Evolutionary conservation across 768 basidiomycete species (phyloP).

Genomic region (Suillus subluteus): DNA sequence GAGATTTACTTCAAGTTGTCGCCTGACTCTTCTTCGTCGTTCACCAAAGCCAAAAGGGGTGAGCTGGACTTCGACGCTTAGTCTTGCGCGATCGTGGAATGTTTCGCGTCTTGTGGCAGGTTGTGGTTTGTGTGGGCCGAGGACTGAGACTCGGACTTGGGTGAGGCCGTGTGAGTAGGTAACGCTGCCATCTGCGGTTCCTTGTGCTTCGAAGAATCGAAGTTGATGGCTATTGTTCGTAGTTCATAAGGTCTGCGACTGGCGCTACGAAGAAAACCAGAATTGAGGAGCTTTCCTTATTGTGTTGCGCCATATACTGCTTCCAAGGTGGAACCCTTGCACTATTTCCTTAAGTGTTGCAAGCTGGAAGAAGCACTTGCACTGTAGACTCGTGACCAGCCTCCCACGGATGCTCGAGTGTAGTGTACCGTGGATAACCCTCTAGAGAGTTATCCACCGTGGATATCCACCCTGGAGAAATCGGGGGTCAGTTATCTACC

Average conservation of each 20-base stretch:
- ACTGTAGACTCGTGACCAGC: too few relatives aligned
- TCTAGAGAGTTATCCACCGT: too few relatives aligned
- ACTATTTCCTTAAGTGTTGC: conserved; percentile 73
- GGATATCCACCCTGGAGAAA: too few relatives aligned
- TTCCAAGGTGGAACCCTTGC: conserved; percentile 78
- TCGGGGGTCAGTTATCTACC: too few relatives aligned
- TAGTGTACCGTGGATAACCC: conserved; percentile 35
- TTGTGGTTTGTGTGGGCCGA: conserved; percentile 90
- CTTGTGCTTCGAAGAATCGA: conserved; percentile 67
- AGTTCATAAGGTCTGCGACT: conserved; percentile 92
- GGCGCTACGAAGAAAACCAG: conserved; percentile 89
- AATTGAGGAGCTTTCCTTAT: conserved; percentile 92
- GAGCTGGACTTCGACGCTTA: conserved; percentile 88
- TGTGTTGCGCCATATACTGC: conserved; percentile 87
- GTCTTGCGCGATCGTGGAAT: conserved; percentile 82
- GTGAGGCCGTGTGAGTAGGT: conserved; percentile 88
- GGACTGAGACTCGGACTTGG: conserved; percentile 83
- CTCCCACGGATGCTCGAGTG: too few relatives aligned
- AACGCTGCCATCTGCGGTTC: conserved; percentile 85
- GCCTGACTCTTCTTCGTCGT: conserved; percentile 71
- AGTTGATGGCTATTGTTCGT: conserved; percentile 89
- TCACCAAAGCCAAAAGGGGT: conserved; percentile 88
- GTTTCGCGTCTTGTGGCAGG: conserved; percentile 65
- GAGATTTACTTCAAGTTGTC: conserved; percentile 73
- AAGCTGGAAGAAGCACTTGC: conserved; percentile 60